phyloP scores from a whole-genome alignment of 1,284 basidiomycete genomes.

The Farysia itapuensis region DNA sequence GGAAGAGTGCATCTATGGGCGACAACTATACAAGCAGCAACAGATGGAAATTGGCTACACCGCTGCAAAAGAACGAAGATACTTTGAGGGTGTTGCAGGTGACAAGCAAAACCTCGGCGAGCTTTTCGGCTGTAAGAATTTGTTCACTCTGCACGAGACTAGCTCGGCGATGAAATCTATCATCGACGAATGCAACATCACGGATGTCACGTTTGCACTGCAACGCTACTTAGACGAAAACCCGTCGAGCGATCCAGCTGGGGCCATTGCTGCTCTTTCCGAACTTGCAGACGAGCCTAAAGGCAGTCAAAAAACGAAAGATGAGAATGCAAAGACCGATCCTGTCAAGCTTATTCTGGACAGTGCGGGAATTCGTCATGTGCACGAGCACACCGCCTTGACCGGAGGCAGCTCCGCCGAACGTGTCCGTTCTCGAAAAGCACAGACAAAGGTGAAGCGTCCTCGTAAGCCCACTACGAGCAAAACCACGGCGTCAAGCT shows the following conservation, averaged over 20 bases:
- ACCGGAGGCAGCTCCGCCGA: slow-evolving; percentile 7
- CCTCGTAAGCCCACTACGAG: neutral
- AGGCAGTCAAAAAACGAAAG: neutral
- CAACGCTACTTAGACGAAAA: slow-evolving; percentile 13
- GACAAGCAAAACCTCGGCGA: slow-evolving; percentile 74
- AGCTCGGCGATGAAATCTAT: slow-evolving; percentile 32
- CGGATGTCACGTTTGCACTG: slow-evolving; percentile 25
- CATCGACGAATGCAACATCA: slow-evolving; percentile 43
- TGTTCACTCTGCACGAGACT: slow-evolving; percentile 75
- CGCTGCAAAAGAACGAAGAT: slow-evolving; percentile 63
- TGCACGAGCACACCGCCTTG: slow-evolving; percentile 2
- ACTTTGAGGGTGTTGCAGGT: slow-evolving; percentile 78
- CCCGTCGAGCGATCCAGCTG: slow-evolving; percentile 5
- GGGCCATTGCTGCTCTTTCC: slow-evolving; percentile 7
- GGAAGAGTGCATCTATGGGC: slow-evolving; percentile 68
- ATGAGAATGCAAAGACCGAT: neutral
- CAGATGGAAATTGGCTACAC: slow-evolving; percentile 80
- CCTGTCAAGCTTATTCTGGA: slow-evolving; percentile 2
- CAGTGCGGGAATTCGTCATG: neutral
- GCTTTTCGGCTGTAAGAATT: slow-evolving; percentile 77
- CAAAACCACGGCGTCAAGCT: neutral
- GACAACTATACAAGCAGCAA: slow-evolving; percentile 85
- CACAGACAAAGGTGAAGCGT: too few species aligned
- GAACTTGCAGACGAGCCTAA: slow-evolving; percentile 10
- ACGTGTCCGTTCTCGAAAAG: neutral